These are phyloP conservation scores for Panaeolus cyanescens DNA, from an alignment of 768 basidiomycete species.

Conservation along the genomic window DNA sequence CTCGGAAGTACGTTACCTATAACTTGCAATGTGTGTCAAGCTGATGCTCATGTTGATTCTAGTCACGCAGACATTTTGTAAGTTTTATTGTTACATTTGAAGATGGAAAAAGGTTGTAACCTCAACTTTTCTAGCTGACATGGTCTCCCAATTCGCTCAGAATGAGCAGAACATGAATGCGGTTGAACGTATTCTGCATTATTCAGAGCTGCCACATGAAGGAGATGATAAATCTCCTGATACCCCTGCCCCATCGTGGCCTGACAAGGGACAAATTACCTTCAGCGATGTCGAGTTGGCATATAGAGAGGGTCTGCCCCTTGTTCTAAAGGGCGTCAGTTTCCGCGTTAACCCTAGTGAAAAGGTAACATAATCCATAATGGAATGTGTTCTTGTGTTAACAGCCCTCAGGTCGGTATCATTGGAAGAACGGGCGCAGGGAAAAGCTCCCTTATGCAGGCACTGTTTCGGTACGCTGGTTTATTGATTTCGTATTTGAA, in stretches of 20 bases:
- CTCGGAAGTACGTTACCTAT: slow-evolving; percentile 41
- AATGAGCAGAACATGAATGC: slow-evolving; percentile 76
- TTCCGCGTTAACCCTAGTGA: slow-evolving; percentile 63
- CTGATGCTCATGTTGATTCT: slow-evolving; percentile 2
- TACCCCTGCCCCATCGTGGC: slow-evolving; percentile 53
- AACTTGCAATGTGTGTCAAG: background rate
- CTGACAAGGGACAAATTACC: slow-evolving; percentile 50
- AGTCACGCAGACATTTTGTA: slow-evolving; percentile 60
- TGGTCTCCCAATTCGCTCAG: slow-evolving; percentile 56
- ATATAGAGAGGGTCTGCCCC: slow-evolving; percentile 66
- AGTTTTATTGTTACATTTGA: slow-evolving; percentile 22
- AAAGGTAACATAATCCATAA: slow-evolving; percentile 44
- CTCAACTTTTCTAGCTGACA: slow-evolving; percentile 39
- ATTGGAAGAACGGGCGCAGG: slow-evolving; percentile 53
- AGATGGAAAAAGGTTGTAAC: no score
- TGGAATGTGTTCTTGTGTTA: background rate
- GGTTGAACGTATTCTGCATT: slow-evolving; percentile 71
- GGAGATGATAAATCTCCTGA: slow-evolving; percentile 22
- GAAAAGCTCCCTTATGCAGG: slow-evolving; percentile 61
- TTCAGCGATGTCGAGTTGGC: slow-evolving; percentile 58
- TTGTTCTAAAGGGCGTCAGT: slow-evolving; percentile 60
- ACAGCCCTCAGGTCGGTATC: slow-evolving; percentile 40
- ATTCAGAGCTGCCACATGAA: slow-evolving; percentile 65
- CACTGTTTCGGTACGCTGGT: slow-evolving; percentile 47
- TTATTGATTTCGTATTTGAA: background rate